A percentile compares a stretch with the other conserved stretches of the same genome.
Evolutionary conservation across 2,329 filamentous ascomycete species (phyloP).

Genomic region (Ceratocystis lukuohia): DNA sequence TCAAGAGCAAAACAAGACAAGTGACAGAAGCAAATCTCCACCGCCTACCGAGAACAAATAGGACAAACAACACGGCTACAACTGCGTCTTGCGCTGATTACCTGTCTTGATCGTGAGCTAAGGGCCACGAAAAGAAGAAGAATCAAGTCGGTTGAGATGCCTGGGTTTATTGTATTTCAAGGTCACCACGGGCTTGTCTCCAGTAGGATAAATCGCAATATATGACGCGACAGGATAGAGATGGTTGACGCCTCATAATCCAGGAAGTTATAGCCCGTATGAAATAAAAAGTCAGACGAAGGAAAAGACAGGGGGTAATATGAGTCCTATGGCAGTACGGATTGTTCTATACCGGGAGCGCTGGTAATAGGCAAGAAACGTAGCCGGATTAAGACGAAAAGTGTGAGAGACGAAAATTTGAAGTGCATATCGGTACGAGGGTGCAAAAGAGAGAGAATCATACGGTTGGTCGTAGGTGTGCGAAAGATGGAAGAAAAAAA

Average conservation of each 20-base stretch:
- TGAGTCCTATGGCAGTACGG: background rate
- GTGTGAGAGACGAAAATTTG: background rate
- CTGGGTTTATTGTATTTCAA: background rate
- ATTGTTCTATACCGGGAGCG: background rate
- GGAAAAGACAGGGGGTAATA: background rate
- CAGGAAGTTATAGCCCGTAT: background rate
- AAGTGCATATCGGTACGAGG: background rate
- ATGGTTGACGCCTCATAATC: background rate
- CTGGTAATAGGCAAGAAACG: background rate
- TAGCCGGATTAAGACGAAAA: background rate
- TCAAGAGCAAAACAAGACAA: background rate
- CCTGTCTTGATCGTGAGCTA: background rate
- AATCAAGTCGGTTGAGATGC: background rate
- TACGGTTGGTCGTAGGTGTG: background rate
- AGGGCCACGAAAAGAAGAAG: constrained; percentile 9
- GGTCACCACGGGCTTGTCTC: background rate
- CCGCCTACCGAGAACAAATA: background rate
- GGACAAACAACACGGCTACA: background rate
- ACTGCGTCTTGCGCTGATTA: background rate
- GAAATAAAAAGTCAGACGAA: background rate
- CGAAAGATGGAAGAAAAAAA: constrained; percentile 6
- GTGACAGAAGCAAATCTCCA: background rate
- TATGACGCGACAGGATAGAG: background rate
- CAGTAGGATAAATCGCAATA: background rate
- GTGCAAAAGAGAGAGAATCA: constrained; percentile 2